Percentiles rank a stretch among this genome's conserved stretches.
Conservation (phyloP, 108 stramenopile species). For the Cylindrotheca closterium region DNA sequence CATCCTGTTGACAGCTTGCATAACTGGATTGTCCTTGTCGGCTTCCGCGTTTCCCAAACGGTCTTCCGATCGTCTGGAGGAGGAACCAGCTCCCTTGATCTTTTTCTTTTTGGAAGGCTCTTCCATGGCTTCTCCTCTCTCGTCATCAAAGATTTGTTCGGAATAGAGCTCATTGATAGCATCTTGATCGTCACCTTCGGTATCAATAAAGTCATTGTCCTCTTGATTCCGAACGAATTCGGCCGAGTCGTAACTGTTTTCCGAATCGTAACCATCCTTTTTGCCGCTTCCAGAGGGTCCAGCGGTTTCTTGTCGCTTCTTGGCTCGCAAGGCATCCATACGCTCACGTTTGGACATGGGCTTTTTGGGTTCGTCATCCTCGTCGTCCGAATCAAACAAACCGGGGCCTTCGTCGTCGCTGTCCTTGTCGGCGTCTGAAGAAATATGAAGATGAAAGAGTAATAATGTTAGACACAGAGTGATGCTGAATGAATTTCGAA, state of each 20-base stretch:
- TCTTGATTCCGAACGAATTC: conserved; percentile 74
- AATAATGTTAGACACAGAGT: not conserved
- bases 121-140: conserved; percentile 64
- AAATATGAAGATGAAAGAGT: conserved; percentile 6
- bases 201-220: conserved; percentile 90
- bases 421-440: conserved; percentile 42
- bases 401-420: conserved; percentile 35
- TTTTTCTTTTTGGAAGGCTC: conserved; percentile 50
- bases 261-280: conserved; percentile 62
- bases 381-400: not conserved
- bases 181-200: conserved; percentile 87
- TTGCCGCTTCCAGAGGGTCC: conserved; percentile 19
- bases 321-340: conserved; percentile 77
- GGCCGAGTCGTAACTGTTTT: conserved; percentile 68
- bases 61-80: conserved; percentile 47
- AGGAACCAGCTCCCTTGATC: conserved; percentile 40
- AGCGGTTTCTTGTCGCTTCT: conserved; percentile 40
- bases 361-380: conserved; percentile 14
- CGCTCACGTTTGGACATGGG: conserved; percentile 54
- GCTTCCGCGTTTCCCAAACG: conserved; percentile 37
- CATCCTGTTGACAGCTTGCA: conserved; percentile 77
- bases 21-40: conserved; percentile 72
- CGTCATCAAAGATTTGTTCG: conserved; percentile 89
- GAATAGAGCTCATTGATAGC: conserved; percentile 82
- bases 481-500: not conserved